Evolutionary conservation across 2,329 filamentous ascomycete species (phyloP).

Genomic region (Bipolaris bicolor): DNA sequence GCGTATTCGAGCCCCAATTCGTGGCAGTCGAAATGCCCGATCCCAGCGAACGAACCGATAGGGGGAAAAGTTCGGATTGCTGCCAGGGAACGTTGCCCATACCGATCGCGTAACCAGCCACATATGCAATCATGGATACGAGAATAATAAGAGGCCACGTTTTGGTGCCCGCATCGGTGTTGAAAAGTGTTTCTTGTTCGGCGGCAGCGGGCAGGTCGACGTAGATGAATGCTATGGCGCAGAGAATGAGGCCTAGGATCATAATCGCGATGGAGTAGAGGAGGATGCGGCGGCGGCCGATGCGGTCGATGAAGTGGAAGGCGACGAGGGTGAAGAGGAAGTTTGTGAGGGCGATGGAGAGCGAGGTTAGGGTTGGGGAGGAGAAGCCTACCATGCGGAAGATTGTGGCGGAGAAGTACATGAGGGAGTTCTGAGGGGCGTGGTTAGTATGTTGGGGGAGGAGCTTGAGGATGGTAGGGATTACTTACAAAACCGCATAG

Average conservation of each 20-base stretch:
- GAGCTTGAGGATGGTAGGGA: background rate
- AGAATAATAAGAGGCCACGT: slow-evolving; percentile 63
- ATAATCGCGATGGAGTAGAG: slow-evolving; percentile 86
- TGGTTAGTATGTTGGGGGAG: background rate
- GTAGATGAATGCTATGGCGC: slow-evolving; percentile 73
- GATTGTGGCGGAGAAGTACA: slow-evolving; percentile 58
- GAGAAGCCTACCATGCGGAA: slow-evolving; percentile 55
- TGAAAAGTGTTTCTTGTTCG: slow-evolving; percentile 19
- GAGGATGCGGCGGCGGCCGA: slow-evolving; percentile 65
- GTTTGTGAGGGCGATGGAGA: slow-evolving; percentile 55
- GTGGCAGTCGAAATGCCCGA: slow-evolving; percentile 78
- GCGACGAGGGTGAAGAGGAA: slow-evolving; percentile 55
- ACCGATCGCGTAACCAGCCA: slow-evolving; percentile 83
- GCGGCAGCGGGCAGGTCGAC: slow-evolving; percentile 56
- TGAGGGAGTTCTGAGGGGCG: slow-evolving; percentile 50
- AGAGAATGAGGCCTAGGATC: slow-evolving; percentile 72
- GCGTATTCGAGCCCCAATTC: slow-evolving; percentile 87
- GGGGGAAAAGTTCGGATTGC: slow-evolving; percentile 87
- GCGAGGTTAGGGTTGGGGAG: slow-evolving; percentile 53
- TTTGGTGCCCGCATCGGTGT: slow-evolving; percentile 3
- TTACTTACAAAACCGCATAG: slow-evolving; percentile 65
- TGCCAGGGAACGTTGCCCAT: slow-evolving; percentile 96
- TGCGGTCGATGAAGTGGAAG: slow-evolving; percentile 53
- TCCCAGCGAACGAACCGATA: slow-evolving; percentile 74
- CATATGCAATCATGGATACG: slow-evolving; percentile 78